Percentiles rank a stretch among this genome's conserved stretches.
Evolutionary conservation across 805 yeast genomes (phyloP).

Genomic region (Myxozyma neotropica): DNA sequence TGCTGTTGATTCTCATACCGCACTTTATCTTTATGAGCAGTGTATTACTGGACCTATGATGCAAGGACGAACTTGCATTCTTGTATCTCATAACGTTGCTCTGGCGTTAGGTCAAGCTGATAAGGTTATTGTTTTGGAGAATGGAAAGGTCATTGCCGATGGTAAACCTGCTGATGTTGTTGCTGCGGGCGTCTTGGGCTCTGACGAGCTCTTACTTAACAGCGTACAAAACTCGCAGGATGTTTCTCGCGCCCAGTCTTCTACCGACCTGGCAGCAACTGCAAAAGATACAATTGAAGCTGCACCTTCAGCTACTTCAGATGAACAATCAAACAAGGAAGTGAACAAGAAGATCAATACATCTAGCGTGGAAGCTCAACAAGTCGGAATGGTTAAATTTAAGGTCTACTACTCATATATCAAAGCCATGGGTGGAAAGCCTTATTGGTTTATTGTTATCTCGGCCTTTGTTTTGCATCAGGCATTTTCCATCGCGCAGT

Average conservation of each 20-base stretch:
- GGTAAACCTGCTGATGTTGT: constrained; percentile 48
- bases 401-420: constrained; percentile 73
- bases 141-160: constrained; percentile 70
- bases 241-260: constrained; percentile 63
- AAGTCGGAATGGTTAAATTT: constrained; percentile 78
- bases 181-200: constrained; percentile 71
- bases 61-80: constrained; percentile 80
- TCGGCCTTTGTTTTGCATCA: constrained; percentile 60
- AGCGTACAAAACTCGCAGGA: constrained; percentile 37
- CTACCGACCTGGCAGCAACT: constrained; percentile 72
- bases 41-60: constrained; percentile 88
- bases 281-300: constrained; percentile 86
- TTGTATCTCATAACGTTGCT: constrained; percentile 94
- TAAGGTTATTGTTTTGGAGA: constrained; percentile 76
- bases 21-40: constrained; percentile 86
- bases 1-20: constrained; percentile 97
- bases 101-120: constrained; percentile 81
- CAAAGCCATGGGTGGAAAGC: constrained; percentile 65
- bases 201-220: constrained; percentile 50
- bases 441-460: constrained; percentile 54
- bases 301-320: constrained; percentile 67
- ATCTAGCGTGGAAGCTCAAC: constrained; percentile 62
- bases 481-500: constrained; percentile 63
- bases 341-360: constrained; percentile 81
- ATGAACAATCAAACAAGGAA: constrained; percentile 68